Base-by-base conservation (phyloP, 2,329 filamentous ascomycete genomes). In the Beauveria medogensis region DNA sequence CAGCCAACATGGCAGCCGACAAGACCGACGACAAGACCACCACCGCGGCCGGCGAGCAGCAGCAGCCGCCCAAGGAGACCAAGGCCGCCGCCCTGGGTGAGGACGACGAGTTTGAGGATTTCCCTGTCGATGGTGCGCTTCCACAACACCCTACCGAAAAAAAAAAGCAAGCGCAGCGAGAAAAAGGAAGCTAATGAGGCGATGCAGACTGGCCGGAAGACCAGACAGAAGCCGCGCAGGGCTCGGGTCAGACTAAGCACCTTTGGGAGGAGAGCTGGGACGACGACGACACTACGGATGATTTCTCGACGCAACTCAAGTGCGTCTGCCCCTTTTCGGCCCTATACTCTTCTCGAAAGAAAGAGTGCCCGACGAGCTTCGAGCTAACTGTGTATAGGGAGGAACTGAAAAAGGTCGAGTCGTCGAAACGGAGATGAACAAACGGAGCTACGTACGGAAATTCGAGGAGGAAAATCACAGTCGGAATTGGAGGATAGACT, bases 251-350 rank as follows among this genome's bases (percentile, higher is more conserved):
- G 63, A 81, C 80, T 65, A 78, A 83, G 73, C 92, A 97, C 78
- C 80, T 99, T 59, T 99, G 94, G 94, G 94, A 99, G 77, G 94
- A 99, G 82, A 97, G 92, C 81, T 99, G 94, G 94, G 94, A 99
- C 72, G 94, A 99, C 71, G 93, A 97, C 73, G 94, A 97, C 77
- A 94, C 91, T 66, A 94, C 84, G 69, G 94, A 99, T 73, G 94
- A 99, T 71, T 99, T 99, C 74, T 94, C 92, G 14, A 85, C 90
- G 70, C 93, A 97, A 80, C 78, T 99, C 71, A 95, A 91, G 93
- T 96, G 75, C 67, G 88, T 43, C n/a, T 16, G 34, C 34, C 34
- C 34, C 34, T 5, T 37, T 14, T 37, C 12, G 12, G 12, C 34
- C 34, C 12, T 14, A 14, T 14, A 37, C 34, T 5, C 3, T 37